phyloP scores from a whole-genome alignment of 2,329 filamentous ascomycete species.

The Venturia nashicola region DNA sequence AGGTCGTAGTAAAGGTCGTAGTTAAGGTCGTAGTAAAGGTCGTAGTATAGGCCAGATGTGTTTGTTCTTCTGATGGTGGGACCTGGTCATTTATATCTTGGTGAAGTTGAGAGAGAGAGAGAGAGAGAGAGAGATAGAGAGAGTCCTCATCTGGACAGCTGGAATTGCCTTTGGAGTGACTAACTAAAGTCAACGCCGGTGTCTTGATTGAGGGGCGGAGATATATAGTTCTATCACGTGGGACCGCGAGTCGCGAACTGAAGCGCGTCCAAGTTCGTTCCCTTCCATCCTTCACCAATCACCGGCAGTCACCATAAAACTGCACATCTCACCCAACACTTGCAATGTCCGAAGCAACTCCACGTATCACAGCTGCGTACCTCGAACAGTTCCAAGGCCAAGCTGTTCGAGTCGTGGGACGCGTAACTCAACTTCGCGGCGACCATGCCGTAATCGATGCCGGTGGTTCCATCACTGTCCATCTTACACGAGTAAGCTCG shows the following conservation, averaged over 20 bases:
- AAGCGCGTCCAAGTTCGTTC: neutral
- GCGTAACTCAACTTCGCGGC: slow-evolving; percentile 69
- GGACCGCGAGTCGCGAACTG: neutral
- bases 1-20: too few species aligned
- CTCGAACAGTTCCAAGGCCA: slow-evolving; percentile 59
- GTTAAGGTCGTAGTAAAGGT: too few species aligned
- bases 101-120: neutral
- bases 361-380: slow-evolving; percentile 70
- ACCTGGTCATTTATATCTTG: neutral
- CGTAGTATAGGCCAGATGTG: neutral
- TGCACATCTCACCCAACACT: neutral
- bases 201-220: neutral
- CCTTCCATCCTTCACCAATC: neutral
- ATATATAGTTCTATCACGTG: neutral
- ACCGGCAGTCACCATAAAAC: neutral
- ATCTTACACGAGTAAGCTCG: slow-evolving; percentile 57
- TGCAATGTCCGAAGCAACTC: slow-evolving; percentile 33
- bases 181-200: neutral
- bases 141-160: neutral
- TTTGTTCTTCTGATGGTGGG: neutral
- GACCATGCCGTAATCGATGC: slow-evolving; percentile 72
- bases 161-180: neutral
- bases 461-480: slow-evolving; percentile 59
- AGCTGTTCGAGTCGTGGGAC: slow-evolving; percentile 76
- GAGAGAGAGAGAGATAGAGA: neutral